phyloP scores from a whole-genome alignment of 208 protist species.

The Wallacemonas sp. region DNA sequence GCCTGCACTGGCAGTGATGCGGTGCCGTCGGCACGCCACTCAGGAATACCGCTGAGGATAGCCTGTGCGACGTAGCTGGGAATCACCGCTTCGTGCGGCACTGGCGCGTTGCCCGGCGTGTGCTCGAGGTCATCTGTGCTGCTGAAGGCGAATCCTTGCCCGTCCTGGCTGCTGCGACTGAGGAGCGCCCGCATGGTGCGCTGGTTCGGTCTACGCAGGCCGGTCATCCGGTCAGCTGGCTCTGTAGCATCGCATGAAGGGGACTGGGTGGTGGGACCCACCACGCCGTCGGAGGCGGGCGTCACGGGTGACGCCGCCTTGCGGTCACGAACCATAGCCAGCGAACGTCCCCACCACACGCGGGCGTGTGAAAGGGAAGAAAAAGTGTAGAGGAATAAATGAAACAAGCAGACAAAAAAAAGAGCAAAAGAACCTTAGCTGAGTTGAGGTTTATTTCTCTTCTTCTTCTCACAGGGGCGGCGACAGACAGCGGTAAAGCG shows the following conservation, averaged over 20 bases:
- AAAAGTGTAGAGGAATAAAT: background rate
- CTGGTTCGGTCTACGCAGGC: background rate
- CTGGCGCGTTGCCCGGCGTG: background rate
- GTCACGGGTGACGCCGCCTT: background rate
- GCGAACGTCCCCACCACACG: background rate
- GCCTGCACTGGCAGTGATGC: background rate
- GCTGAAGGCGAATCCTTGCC: background rate
- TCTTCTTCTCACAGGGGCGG: too few relatives aligned
- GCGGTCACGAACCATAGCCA: background rate
- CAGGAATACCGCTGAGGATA: background rate
- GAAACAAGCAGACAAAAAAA: conserved; percentile 3
- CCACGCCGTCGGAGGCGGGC: background rate
- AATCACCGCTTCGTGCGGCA: background rate
- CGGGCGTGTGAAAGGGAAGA: background rate
- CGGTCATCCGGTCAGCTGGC: background rate
- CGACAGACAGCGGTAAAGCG: too few relatives aligned
- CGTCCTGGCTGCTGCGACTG: background rate
- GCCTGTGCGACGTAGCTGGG: background rate
- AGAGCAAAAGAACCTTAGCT: conserved; percentile 10
- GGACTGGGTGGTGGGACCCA: background rate
- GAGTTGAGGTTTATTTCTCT: too few relatives aligned
- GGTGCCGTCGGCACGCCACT: conserved; percentile 5
- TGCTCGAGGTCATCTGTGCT: too few relatives aligned
- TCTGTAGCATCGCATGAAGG: background rate
- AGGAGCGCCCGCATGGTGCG: background rate